Evolutionary conservation across 2,329 filamentous ascomycete genomes (phyloP).

Genomic region (Penicillium sp.): DNA sequence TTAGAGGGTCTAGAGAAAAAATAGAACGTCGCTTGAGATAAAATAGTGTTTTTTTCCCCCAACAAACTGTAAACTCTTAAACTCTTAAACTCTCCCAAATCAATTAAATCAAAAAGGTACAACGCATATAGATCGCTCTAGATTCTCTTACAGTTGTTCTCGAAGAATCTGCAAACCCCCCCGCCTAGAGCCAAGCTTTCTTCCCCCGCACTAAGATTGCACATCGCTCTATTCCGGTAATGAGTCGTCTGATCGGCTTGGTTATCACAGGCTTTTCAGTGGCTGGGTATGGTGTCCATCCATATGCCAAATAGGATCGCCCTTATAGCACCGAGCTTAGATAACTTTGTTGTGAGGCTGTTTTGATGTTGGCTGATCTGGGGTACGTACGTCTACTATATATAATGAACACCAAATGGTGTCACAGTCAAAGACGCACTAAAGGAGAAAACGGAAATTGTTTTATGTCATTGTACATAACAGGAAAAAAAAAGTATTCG

Average conservation of each 20-base stretch:
- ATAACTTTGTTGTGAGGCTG: conserved; percentile 9
- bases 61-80: not conserved
- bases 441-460: no score
- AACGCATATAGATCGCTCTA: not conserved
- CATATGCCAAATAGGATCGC: not conserved
- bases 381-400: no score
- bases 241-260: conserved; percentile 13
- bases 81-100: not conserved
- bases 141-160: not conserved
- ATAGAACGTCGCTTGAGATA: not conserved
- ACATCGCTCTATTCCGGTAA: conserved; percentile 14
- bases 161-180: not conserved
- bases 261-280: conserved; percentile 1
- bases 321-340: not conserved
- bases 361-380: not conserved
- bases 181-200: conserved; percentile 12
- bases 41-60: not conserved
- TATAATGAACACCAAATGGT: no score
- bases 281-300: not conserved
- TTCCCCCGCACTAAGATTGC: conserved; percentile 10
- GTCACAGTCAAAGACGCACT: no score
- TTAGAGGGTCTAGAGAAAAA: conserved; percentile 5
- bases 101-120: not conserved
- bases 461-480: no score
- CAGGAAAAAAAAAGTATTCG: no score